A percentile compares a stretch with the other conserved stretches of the same genome.
Evolutionary conservation across 495 filamentous ascomycete species (phyloP).

Genomic region (Podospora pseudoanserina): DNA sequence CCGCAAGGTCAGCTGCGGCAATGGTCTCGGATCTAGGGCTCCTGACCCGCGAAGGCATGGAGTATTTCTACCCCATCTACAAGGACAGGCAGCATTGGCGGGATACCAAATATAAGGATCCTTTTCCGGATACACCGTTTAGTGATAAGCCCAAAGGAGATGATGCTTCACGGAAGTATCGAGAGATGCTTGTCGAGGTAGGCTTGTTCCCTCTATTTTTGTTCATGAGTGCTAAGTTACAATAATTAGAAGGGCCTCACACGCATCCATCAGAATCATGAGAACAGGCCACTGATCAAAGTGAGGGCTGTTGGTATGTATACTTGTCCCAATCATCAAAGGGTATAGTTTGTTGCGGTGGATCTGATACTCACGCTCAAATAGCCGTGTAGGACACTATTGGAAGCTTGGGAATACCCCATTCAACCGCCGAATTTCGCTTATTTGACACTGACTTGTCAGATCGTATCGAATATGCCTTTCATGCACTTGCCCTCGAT

Average conservation of each 20-base stretch:
- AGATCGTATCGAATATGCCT: slow-evolving; percentile 60
- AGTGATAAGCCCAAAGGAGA: slow-evolving; percentile 52
- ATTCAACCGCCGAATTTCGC: slow-evolving; percentile 50
- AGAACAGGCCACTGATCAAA: slow-evolving; percentile 39
- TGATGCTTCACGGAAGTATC: slow-evolving; percentile 32
- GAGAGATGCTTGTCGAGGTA: slow-evolving; percentile 36
- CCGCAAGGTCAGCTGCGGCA: slow-evolving; percentile 60
- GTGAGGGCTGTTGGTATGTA: slow-evolving; percentile 43
- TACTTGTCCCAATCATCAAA: neutral
- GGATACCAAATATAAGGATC: slow-evolving; percentile 50
- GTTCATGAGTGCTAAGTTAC: neutral
- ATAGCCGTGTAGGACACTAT: slow-evolving; percentile 57
- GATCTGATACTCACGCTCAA: neutral
- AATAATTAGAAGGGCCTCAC: slow-evolving; percentile 38
- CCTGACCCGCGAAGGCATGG: slow-evolving; percentile 60
- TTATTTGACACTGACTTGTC: slow-evolving; percentile 61
- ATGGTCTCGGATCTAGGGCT: slow-evolving; percentile 61
- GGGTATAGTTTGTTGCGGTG: too few species aligned
- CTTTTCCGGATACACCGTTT: slow-evolving; percentile 56
- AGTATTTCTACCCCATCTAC: slow-evolving; percentile 61
- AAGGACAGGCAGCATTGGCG: slow-evolving; percentile 58
- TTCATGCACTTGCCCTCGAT: slow-evolving; percentile 72
- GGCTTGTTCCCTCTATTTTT: neutral
- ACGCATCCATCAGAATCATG: slow-evolving; percentile 35
- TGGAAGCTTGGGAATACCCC: slow-evolving; percentile 52